Conservation (phyloP, 495 filamentous ascomycete species). For the Hypomontagnella monticulosa region DNA sequence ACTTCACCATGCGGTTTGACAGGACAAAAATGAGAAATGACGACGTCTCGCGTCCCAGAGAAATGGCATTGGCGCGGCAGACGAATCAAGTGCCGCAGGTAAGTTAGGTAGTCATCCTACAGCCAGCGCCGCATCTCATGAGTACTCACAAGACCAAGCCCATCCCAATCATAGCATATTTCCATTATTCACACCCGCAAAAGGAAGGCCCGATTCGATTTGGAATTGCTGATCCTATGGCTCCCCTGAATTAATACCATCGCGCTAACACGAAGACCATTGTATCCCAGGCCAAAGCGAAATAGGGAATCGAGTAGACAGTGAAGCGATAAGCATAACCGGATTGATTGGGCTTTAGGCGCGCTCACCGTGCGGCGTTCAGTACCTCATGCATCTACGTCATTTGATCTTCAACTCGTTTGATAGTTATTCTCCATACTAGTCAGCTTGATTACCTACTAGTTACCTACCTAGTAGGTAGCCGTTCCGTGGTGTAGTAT, state of each 20-base stretch:
- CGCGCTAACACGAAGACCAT: neutral
- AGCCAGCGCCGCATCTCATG: neutral
- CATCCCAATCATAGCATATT: neutral
- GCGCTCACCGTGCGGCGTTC: too few relatives aligned
- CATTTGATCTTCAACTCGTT: too few relatives aligned
- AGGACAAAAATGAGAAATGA: conserved; percentile 21
- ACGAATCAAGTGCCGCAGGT: neutral
- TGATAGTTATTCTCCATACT: too few relatives aligned
- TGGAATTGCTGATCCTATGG: conserved; percentile 17
- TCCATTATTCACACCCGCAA: neutral
- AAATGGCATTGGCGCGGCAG: conserved; percentile 8
- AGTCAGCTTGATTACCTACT: too few relatives aligned
- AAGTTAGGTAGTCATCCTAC: neutral
- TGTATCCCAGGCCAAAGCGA: neutral
- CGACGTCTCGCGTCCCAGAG: conserved; percentile 5
- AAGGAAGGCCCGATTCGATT: conserved; percentile 37
- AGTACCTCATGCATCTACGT: too few relatives aligned
- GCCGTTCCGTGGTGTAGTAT: too few relatives aligned
- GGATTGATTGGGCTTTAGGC: too few relatives aligned
- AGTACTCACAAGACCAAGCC: neutral
- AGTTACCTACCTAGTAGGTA: too few relatives aligned
- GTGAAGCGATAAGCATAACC: too few relatives aligned
- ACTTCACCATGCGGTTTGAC: conserved; percentile 13
- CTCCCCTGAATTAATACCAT: neutral
- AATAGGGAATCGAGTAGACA: too few relatives aligned